These are phyloP conservation scores for Actinidia polygama DNA, from an alignment of 179 eudicot genomes.

Conservation along the genomic window DNA sequence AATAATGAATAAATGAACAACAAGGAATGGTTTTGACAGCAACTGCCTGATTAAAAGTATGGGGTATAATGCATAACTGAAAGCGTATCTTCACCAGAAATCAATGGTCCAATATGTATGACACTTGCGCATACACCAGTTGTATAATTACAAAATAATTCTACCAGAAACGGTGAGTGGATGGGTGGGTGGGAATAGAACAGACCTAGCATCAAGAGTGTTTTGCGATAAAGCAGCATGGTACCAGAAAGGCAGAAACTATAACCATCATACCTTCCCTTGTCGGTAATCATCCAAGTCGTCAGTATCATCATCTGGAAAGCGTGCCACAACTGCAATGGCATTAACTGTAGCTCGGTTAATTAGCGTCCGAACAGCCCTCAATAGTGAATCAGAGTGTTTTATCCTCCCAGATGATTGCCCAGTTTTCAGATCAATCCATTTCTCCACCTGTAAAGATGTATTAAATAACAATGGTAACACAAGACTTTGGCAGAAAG, in stretches of 20 bases:
- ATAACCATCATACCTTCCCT: constrained; percentile 61
- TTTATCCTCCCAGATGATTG: constrained; percentile 89
- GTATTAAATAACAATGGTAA: neutral
- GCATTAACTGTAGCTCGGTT: constrained; percentile 72
- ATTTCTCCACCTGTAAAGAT: constrained; percentile 69
- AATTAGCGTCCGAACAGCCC: constrained; percentile 70
- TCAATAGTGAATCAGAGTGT: constrained; percentile 75
- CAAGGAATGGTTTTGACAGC: neutral
- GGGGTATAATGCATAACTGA: neutral
- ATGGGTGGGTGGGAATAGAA: neutral
- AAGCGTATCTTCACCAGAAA: neutral
- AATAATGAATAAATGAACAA: neutral
- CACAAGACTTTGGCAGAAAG: neutral
- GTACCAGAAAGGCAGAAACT: neutral
- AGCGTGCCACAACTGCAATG: constrained; percentile 88
- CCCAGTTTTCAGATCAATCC: constrained; percentile 79
- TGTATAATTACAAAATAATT: neutral
- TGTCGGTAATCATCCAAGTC: constrained; percentile 72
- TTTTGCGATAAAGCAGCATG: neutral
- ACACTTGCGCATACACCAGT: neutral
- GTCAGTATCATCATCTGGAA: constrained; percentile 84
- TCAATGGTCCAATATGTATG: neutral
- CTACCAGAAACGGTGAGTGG: neutral
- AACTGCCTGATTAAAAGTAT: neutral
- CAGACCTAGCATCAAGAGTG: no score